Evolutionary conservation across 768 basidiomycete species (phyloP).

Genomic region (Mycena alexandri): DNA sequence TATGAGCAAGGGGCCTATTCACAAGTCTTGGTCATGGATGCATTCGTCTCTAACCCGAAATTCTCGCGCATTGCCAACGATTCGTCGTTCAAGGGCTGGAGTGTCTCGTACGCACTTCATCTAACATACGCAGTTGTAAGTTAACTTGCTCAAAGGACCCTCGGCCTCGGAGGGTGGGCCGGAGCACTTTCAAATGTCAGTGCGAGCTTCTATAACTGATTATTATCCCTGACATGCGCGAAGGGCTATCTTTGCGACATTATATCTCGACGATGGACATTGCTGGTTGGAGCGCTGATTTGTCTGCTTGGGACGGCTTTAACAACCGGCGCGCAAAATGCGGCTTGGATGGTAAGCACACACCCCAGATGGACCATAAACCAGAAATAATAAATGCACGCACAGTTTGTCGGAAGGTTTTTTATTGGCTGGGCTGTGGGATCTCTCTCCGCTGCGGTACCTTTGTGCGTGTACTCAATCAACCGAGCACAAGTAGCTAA

Average conservation of each 20-base stretch:
- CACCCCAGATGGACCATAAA: neutral
- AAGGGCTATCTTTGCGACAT: conserved; percentile 41
- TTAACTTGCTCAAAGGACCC: conserved; percentile 28
- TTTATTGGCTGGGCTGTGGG: conserved; percentile 73
- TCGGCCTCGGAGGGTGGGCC: conserved; percentile 40
- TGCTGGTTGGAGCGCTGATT: conserved; percentile 35
- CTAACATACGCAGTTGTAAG: neutral
- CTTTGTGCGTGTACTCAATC: conserved; percentile 33
- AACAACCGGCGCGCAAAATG: conserved; percentile 39
- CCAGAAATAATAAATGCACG: neutral
- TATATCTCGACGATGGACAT: conserved; percentile 40
- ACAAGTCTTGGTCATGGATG: conserved; percentile 40
- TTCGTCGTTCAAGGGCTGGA: conserved; percentile 41
- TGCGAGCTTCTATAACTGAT: neutral
- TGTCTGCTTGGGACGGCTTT: conserved; percentile 38
- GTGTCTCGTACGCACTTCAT: conserved; percentile 37
- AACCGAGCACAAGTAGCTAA: conserved; percentile 41
- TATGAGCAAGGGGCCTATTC: conserved; percentile 42
- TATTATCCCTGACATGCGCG: neutral
- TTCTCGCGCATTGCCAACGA: conserved; percentile 41
- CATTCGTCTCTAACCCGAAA: conserved; percentile 36
- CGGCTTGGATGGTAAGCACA: conserved; percentile 34
- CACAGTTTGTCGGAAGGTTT: conserved; percentile 57
- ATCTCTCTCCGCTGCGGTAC: conserved; percentile 57
- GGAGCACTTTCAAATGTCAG: conserved; percentile 37